These are phyloP conservation scores for Pyrenophora tritici-repentis DNA, from an alignment of 2,329 filamentous ascomycete species.

Conservation along the genomic window DNA sequence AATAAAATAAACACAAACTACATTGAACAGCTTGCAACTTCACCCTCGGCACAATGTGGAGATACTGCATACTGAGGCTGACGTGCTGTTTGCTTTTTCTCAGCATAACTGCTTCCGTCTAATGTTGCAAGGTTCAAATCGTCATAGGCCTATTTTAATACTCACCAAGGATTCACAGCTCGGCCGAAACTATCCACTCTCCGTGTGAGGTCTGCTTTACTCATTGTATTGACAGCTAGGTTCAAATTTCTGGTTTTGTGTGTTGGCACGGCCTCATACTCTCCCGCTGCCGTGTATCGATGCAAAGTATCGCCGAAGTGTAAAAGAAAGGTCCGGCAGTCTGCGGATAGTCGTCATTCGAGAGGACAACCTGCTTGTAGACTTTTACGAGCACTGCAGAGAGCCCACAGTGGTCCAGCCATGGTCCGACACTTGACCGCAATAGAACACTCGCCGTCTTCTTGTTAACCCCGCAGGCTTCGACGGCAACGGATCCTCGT, in stretches of 20 bases:
- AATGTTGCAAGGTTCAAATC: too few species aligned
- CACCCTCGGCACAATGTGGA: neutral
- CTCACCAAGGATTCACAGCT: too few species aligned
- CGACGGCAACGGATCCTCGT: constrained; percentile 9
- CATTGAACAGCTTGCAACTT: neutral
- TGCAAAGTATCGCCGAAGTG: neutral
- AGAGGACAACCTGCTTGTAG: neutral
- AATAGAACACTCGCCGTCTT: constrained; percentile 2
- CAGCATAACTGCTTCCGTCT: too few species aligned
- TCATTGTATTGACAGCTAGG: too few species aligned
- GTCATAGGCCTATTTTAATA: too few species aligned
- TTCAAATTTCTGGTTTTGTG: too few species aligned
- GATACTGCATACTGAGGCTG: neutral
- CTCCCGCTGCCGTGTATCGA: neutral
- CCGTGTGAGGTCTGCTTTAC: too few species aligned
- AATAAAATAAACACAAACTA: constrained; percentile 6
- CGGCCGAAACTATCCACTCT: too few species aligned
- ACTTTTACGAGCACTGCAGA: neutral
- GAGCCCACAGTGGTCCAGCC: neutral
- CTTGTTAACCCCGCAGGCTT: constrained; percentile 5
- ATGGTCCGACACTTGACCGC: constrained; percentile 3
- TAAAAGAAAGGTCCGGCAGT: constrained; percentile 1
- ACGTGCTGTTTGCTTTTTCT: neutral
- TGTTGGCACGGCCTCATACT: too few species aligned
- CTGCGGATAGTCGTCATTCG: constrained; percentile 5